A percentile compares a stretch with the other conserved stretches of the same genome.
These are phyloP conservation scores for Phalaenopsis hybrid DNA, from an alignment of 116 monocot genomes.

Conservation along the genomic window DNA sequence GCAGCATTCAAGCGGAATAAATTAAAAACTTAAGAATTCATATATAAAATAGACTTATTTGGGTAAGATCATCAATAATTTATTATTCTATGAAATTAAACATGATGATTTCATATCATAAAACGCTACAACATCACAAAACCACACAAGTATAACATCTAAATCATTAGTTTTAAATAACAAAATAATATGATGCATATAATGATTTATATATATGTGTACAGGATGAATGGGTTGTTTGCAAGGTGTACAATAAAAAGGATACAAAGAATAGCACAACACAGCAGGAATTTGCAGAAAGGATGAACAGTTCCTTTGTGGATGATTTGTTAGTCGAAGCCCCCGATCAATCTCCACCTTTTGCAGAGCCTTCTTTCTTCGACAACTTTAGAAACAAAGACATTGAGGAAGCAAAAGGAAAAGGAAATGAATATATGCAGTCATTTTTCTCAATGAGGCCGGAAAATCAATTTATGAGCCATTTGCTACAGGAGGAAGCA, in stretches of 20 bases:
- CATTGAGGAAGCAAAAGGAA: not conserved
- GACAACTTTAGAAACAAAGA: not conserved
- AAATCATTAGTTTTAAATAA: not conserved
- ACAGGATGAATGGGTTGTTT: slow-evolving; percentile 12
- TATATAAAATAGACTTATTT: not conserved
- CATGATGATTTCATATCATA: too few relatives aligned
- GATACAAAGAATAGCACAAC: not conserved
- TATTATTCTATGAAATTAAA: not conserved
- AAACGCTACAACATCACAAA: too few relatives aligned
- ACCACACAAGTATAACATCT: too few relatives aligned
- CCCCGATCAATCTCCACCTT: not conserved
- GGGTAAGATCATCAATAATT: not conserved
- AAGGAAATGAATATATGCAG: too few relatives aligned
- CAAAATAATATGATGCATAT: not conserved
- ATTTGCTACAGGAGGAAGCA: too few relatives aligned
- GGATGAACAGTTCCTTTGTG: not conserved
- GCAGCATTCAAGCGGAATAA: too few relatives aligned
- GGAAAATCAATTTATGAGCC: too few relatives aligned
- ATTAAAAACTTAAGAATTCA: not conserved
- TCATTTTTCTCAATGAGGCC: too few relatives aligned
- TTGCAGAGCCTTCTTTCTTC: not conserved
- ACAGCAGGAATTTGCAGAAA: not conserved
- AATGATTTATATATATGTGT: not conserved
- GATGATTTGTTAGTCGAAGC: not conserved
- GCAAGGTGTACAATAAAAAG: slow-evolving; percentile 11